A percentile compares a stretch with the other conserved stretches of the same genome.
Conservation (phyloP, 306 rosid species). For the Acacia melanoxylon region DNA sequence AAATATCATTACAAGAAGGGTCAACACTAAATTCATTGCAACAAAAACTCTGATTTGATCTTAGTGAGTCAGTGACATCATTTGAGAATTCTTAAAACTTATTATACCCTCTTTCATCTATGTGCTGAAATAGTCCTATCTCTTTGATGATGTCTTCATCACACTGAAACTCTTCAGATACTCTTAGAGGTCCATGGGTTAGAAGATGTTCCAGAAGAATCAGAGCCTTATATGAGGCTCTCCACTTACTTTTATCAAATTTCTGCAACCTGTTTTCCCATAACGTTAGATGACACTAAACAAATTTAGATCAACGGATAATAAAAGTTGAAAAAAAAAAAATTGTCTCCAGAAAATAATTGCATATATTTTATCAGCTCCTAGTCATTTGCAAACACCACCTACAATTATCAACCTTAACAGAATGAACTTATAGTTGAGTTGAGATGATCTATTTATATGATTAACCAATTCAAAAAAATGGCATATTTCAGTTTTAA, state of each 20-base stretch:
- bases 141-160: constrained; percentile 44
- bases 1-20: neutral
- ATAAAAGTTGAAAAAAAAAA: neutral
- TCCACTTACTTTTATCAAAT: constrained; percentile 62
- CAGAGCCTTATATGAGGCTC: constrained; percentile 66
- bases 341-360: neutral
- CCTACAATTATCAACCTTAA: neutral
- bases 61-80: neutral
- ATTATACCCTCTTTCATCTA: constrained; percentile 67
- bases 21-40: neutral
- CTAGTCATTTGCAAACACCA: neutral
- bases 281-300: neutral
- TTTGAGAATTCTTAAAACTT: neutral
- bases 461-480: too few species aligned
- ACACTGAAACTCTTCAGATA: constrained; percentile 57
- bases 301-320: neutral
- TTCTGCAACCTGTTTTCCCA: constrained; percentile 51
- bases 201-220: constrained; percentile 67
- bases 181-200: constrained; percentile 76
- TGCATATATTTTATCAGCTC: neutral
- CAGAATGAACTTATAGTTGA: too few species aligned
- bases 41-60: neutral
- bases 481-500: too few species aligned
- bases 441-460: too few species aligned
- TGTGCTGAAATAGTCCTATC: constrained; percentile 51